Evolutionary conservation across 2,329 filamentous ascomycete genomes (phyloP).

Genomic region (Berkeleyomyces rouxiae): DNA sequence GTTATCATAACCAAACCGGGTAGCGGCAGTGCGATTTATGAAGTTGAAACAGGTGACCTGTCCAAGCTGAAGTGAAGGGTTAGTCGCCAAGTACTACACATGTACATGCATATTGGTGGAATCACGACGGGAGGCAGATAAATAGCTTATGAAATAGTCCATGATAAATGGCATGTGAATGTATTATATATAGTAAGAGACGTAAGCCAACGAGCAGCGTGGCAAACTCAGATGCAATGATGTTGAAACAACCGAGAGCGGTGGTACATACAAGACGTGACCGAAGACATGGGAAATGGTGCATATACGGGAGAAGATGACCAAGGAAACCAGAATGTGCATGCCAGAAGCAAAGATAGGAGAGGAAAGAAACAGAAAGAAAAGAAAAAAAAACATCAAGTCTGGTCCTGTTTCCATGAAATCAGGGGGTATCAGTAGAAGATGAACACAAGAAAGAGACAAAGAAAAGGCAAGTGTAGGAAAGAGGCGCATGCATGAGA

Average conservation of each 20-base stretch:
- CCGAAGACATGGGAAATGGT: background rate
- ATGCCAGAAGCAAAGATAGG: background rate
- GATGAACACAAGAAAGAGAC: background rate
- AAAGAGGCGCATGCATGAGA: background rate
- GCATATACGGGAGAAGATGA: background rate
- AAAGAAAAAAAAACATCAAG: slow-evolving; percentile 6
- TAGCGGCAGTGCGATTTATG: slow-evolving; percentile 36
- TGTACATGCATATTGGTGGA: background rate
- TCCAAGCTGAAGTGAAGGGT: background rate
- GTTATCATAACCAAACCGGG: slow-evolving; percentile 83
- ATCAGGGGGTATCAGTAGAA: slow-evolving; percentile 4
- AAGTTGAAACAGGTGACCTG: background rate
- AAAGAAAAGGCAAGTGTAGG: background rate
- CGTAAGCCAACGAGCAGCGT: background rate
- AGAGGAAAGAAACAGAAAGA: background rate
- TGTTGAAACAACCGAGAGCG: background rate
- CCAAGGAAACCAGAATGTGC: background rate
- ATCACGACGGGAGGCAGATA: background rate
- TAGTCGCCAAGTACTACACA: background rate
- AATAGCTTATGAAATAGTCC: background rate
- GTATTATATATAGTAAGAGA: background rate
- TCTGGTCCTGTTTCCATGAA: background rate
- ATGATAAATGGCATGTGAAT: background rate
- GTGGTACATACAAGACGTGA: background rate
- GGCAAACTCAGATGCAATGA: background rate